Evolutionary conservation across 192 early-diverging fungal species (phyloP).

Genomic region (Funneliformis geosporum): DNA sequence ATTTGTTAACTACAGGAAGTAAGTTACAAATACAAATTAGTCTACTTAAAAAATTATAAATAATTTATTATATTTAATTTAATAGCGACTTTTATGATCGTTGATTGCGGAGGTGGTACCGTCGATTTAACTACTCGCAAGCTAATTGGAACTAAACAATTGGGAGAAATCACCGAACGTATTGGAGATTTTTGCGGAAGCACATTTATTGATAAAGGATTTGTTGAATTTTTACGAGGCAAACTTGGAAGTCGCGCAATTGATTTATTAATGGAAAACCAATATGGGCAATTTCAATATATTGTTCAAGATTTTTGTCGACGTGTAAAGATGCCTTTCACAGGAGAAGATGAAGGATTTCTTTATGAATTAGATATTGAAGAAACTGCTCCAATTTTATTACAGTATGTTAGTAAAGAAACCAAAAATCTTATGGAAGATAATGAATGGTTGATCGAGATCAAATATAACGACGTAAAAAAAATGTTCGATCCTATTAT

Average conservation of each 20-base stretch:
- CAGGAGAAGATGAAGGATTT: not conserved
- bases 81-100: slow-evolving; percentile 42
- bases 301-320: not conserved
- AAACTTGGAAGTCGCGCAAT: slow-evolving; percentile 42
- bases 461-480: slow-evolving; percentile 37
- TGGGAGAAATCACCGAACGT: slow-evolving; percentile 32
- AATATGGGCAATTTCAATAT: slow-evolving; percentile 6
- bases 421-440: slow-evolving; percentile 41
- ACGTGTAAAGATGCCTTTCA: not conserved
- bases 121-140: slow-evolving; percentile 45
- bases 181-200: slow-evolving; percentile 43
- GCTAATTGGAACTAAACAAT: slow-evolving; percentile 28
- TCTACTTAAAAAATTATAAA: not conserved
- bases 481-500: not conserved
- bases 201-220: slow-evolving; percentile 45
- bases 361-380: not conserved
- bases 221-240: slow-evolving; percentile 47
- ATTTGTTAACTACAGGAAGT: not conserved
- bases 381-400: not conserved
- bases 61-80: not conserved
- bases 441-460: slow-evolving; percentile 47
- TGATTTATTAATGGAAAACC: slow-evolving; percentile 37
- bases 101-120: slow-evolving; percentile 49
- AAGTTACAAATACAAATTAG: not conserved
- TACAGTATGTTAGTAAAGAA: not conserved